These are phyloP conservation scores for Cyclocybe aegerita DNA, from an alignment of 768 basidiomycete genomes.

Conservation along the genomic window DNA sequence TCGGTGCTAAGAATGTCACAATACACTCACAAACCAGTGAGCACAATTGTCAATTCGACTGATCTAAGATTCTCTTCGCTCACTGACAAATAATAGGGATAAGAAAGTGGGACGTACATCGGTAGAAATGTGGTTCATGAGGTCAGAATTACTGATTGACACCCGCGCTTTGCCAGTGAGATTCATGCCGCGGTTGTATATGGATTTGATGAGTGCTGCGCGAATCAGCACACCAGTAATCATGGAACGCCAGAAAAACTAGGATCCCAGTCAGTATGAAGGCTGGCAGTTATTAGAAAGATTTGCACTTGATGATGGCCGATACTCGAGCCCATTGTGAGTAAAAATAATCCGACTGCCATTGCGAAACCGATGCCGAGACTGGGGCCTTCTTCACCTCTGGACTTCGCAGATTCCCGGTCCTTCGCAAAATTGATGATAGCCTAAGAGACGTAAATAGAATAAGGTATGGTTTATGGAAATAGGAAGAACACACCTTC, in stretches of 20 bases:
- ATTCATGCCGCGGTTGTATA: constrained; percentile 68
- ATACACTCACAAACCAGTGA: constrained; percentile 67
- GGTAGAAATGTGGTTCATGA: constrained; percentile 63
- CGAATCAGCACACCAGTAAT: constrained; percentile 63
- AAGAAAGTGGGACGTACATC: constrained; percentile 45
- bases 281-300: neutral
- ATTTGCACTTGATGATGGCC: constrained; percentile 57
- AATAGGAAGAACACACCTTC: constrained; percentile 34
- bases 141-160: constrained; percentile 56
- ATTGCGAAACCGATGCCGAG: constrained; percentile 60
- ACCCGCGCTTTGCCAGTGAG: constrained; percentile 68
- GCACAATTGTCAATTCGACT: constrained; percentile 60
- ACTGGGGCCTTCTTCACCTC: constrained; percentile 31
- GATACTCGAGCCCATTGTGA: constrained; percentile 53
- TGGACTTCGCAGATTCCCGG: constrained; percentile 36
- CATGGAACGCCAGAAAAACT: constrained; percentile 77
- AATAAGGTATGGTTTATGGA: neutral
- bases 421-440: constrained; percentile 63
- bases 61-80: constrained; percentile 30
- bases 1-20: neutral
- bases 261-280: constrained; percentile 2
- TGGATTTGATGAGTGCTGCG: constrained; percentile 63
- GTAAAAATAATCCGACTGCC: constrained; percentile 51
- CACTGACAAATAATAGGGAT: neutral
- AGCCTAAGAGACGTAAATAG: constrained; percentile 29